Evolutionary conservation across 108 stramenopile genomes (phyloP), one percentile per base, ranked within the genome.

Genomic region (Nitzschia sp.): DNA sequence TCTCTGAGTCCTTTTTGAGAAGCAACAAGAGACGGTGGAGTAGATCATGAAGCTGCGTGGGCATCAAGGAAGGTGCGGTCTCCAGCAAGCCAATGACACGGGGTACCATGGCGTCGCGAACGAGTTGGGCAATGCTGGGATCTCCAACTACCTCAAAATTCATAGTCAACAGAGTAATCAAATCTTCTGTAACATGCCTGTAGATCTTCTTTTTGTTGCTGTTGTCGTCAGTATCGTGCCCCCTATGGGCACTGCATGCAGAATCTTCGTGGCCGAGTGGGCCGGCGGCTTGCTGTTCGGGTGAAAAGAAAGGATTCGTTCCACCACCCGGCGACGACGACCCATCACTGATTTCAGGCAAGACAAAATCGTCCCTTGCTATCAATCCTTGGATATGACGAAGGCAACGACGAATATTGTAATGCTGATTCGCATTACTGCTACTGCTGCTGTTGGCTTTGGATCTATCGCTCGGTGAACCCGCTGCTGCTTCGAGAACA

Each of bases 351-450:
- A n/a, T n/a, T n/a, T n/a, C 38, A 41, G 13, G 38, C 9, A 41
- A 41, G 6, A 13, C 38, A 41, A 50, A 50, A 22, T 50, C 48
- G 13, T 50, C 48, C 8, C 48, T 50, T n/a, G 4, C 13, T 21
- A 50, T 8, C 17, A 38, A 22, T 1, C 30, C 17, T 23, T 66
- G 66, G 17, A 66, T n/a, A n/a, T 41, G 52, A 22, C 66, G 66
- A 66, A 66, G 53, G 34, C 66, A 55, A 3, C 47, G 52, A 0
- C 66, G 66, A 54, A 66, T 66, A 4, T 55, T 36, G 38, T 54
- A 66, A 29, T 35, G 0, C 0, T 28, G 28, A 3, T 8, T n/a
- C 48, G 48, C 48, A 21, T 4, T 11, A 22, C 48, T 50, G 19
- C 38, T n/a, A n/a, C n/a, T n/a, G n/a, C n/a, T n/a, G n/a, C n/a